Evolutionary conservation across 169 alveolate genomes (phyloP), one percentile per base, ranked within the genome.

Genomic region (Babesia bigemina): DNA sequence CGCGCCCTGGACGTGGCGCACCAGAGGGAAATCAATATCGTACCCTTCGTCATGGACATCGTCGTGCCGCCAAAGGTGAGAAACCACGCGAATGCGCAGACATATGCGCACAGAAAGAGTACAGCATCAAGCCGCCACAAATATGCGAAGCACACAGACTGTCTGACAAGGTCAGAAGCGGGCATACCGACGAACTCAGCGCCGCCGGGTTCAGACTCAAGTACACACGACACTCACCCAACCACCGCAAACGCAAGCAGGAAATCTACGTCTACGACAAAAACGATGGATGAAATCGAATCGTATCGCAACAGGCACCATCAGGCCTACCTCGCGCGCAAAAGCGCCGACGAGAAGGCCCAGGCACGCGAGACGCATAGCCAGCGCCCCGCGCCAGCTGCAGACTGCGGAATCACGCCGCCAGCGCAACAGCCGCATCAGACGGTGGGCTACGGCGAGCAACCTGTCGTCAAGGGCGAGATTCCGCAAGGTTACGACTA

Each of bases 11-110:
- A 84, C 44, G 90, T 90, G 29, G 79, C 75, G 19, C 94, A 90
- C 61, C 87, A 84, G 52, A 53, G 91, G 63, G 94, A 90, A 56
- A 87, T 90, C 13, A 79, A 85, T 39, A 71, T 79, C n/a, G 65
- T 79, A 56, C 94, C 94, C 45, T 90, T 90, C 60, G 91, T 90
- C 52, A 86, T 90, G 85, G 94, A 90, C 82, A 90, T 90, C 28
- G 88, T 86, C 67, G 85, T 90, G 65, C 81, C 87, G 61, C 88
- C 91, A 24, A 24, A 73, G 60, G 92, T 78, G 65, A 72, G 86
- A 19, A 7, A n/a, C 19, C 8, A 1, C 33, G 47, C 53, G 6
- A 1, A 12, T 11, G 33, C 13, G 22, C 17, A 29, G 36, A 57
- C 49, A 60, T 45, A 57, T 19, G 22, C 58, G 11, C 63, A 14